Evolutionary conservation across 2,329 filamentous ascomycete species (phyloP).

Genomic region (Nectriaceae sp.): DNA sequence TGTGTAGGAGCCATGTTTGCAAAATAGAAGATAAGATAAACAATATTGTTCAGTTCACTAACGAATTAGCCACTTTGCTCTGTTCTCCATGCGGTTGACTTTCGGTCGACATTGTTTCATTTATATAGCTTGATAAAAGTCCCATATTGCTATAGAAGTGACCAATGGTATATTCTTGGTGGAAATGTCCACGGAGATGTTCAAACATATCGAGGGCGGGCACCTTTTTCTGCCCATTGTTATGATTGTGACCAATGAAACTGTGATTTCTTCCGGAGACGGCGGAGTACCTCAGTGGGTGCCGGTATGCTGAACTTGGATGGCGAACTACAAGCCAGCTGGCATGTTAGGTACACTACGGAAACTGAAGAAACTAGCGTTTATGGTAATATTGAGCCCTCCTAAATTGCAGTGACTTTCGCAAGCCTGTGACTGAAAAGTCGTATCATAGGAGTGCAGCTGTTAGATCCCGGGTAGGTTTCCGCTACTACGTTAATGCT

Average conservation of each 20-base stretch:
- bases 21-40: not conserved
- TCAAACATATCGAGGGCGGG: not conserved
- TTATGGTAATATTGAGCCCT: too few species aligned
- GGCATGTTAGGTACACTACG: too few species aligned
- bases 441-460: too few species aligned
- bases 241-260: not conserved
- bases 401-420: too few species aligned
- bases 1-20: slow-evolving; percentile 2
- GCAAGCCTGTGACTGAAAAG: too few species aligned
- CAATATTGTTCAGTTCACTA: not conserved
- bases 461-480: too few species aligned
- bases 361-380: too few species aligned
- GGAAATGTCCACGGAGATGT: not conserved
- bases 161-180: not conserved
- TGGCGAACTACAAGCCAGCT: too few species aligned
- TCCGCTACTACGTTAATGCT: too few species aligned
- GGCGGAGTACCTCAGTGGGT: too few species aligned
- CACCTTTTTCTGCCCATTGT: not conserved
- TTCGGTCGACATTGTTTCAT: not conserved
- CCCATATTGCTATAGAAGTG: not conserved
- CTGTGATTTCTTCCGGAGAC: too few species aligned
- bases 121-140: not conserved
- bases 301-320: too few species aligned
- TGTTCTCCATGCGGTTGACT: not conserved
- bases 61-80: not conserved